Percentiles rank a stretch among this genome's conserved stretches.
Conservation (phyloP, 768 basidiomycete genomes). For the Rhizopogon salebrosus region DNA sequence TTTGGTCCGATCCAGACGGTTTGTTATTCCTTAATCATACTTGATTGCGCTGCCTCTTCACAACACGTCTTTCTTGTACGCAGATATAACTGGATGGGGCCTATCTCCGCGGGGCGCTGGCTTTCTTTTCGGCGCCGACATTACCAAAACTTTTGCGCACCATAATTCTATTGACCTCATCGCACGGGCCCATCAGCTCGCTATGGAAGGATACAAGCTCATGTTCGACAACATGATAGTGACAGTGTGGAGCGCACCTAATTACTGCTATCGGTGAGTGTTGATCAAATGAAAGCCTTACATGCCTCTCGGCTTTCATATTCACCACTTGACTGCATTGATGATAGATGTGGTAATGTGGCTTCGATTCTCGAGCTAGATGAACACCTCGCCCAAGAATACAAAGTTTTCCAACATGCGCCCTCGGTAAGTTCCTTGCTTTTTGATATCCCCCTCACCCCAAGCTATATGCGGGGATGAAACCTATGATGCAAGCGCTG, state of each 20-base stretch:
- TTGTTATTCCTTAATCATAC: conserved; percentile 13
- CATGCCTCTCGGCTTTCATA: conserved; percentile 13
- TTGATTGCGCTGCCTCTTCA: conserved; percentile 7
- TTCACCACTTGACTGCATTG: conserved; percentile 20
- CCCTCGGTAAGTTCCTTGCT: conserved; percentile 55
- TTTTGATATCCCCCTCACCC: not conserved
- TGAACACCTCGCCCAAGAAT: conserved; percentile 89
- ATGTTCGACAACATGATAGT: conserved; percentile 96
- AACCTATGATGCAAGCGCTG: conserved; percentile 1
- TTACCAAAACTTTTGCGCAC: conserved; percentile 85
- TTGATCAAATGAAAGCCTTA: conserved; percentile 4
- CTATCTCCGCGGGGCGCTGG: conserved; percentile 97
- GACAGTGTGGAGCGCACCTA: conserved; percentile 97
- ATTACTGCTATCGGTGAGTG: conserved; percentile 93
- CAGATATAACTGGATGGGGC: conserved; percentile 92
- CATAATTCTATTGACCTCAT: conserved; percentile 92
- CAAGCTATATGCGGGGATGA: conserved; percentile 8
- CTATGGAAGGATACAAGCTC: conserved; percentile 95
- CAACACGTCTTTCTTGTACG: conserved; percentile 15
- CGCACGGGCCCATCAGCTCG: conserved; percentile 94
- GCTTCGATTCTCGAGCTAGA: conserved; percentile 93
- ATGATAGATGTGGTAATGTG: conserved; percentile 84
- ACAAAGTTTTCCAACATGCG: conserved; percentile 93
- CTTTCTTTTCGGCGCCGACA: conserved; percentile 90
- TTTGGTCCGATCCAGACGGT: conserved; percentile 99